These are phyloP conservation scores for Phytophthora sojae DNA, from an alignment of 352 stramenopile species.

Conservation along the genomic window DNA sequence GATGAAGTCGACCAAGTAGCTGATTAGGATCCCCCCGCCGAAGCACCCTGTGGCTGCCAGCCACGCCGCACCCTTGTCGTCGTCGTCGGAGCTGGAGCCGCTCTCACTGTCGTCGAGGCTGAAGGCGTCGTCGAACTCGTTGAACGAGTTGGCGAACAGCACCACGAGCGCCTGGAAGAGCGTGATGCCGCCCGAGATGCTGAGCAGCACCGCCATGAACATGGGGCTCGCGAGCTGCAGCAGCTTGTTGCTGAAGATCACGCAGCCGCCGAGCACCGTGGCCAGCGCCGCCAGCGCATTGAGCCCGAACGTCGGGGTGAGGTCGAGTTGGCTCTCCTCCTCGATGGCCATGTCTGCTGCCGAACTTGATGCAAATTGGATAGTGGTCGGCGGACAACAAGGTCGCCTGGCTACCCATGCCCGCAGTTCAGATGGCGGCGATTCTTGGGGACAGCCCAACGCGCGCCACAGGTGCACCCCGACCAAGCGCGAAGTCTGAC, in stretches of 20 bases:
- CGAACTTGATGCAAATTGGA: conserved; percentile 33
- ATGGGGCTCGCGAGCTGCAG: conserved; percentile 68
- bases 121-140: conserved; percentile 52
- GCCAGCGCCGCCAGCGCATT: conserved; percentile 63
- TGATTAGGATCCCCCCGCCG: conserved; percentile 79
- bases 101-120: conserved; percentile 29
- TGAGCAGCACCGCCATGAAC: conserved; percentile 70
- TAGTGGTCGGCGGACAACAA: conserved; percentile 15
- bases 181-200: conserved; percentile 75
- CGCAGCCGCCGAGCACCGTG: conserved; percentile 64
- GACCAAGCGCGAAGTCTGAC: conserved; percentile 19
- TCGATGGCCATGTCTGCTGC: conserved; percentile 32
- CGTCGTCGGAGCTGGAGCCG: conserved; percentile 16
- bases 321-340: conserved; percentile 39
- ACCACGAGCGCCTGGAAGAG: conserved; percentile 82
- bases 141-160: conserved; percentile 59
- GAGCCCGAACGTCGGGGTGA: conserved; percentile 58
- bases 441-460: conserved; percentile 25
- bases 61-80: conserved; percentile 59
- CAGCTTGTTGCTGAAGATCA: conserved; percentile 78
- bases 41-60: conserved; percentile 87
- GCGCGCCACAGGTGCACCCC: conserved; percentile 26
- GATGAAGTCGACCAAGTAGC: conserved; percentile 62
- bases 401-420: conserved; percentile 2
- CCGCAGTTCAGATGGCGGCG: conserved; percentile 31